A percentile compares a stretch with the other conserved stretches of the same genome.
Conservation (phyloP, 805 yeast species). For the Saitoella complicata region DNA sequence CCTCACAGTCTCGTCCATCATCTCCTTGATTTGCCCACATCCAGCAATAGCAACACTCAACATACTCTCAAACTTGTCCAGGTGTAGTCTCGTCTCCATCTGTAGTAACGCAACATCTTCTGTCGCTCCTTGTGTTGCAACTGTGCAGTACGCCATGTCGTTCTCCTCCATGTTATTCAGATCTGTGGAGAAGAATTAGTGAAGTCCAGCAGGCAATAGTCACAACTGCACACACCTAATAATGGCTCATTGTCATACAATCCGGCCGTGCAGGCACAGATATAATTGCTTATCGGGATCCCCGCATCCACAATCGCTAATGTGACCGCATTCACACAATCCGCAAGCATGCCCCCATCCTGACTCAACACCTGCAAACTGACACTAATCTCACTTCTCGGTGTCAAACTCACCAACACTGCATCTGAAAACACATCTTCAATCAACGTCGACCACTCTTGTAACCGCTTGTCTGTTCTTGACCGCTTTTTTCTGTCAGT, state of each 20-base stretch:
- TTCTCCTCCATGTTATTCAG: constrained; percentile 67
- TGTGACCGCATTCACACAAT: constrained; percentile 71
- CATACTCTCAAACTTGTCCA: constrained; percentile 61
- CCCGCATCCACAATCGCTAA: constrained; percentile 91
- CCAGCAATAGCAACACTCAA: constrained; percentile 78
- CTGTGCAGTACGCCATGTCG: constrained; percentile 65
- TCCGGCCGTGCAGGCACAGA: constrained; percentile 67
- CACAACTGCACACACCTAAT: constrained; percentile 20
- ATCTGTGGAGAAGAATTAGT: constrained; percentile 25
- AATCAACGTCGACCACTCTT: constrained; percentile 21
- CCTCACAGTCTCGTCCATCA: constrained; percentile 77
- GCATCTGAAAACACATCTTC: constrained; percentile 32
- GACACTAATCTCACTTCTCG: constrained; percentile 67
- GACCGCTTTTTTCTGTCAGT: constrained; percentile 54
- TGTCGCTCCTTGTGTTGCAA: constrained; percentile 70
- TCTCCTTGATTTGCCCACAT: constrained; percentile 59
- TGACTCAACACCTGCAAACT: constrained; percentile 64
- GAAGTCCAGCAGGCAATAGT: not conserved
- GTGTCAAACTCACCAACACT: constrained; percentile 55
- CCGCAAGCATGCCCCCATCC: constrained; percentile 77
- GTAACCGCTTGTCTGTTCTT: constrained; percentile 37
- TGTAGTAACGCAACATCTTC: constrained; percentile 63
- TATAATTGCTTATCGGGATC: constrained; percentile 80
- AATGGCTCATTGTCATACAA: constrained; percentile 61
- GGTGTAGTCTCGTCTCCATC: constrained; percentile 68